phyloP scores from a whole-genome alignment of 257 asterid genomes.

The Thymus mandschuricus region DNA sequence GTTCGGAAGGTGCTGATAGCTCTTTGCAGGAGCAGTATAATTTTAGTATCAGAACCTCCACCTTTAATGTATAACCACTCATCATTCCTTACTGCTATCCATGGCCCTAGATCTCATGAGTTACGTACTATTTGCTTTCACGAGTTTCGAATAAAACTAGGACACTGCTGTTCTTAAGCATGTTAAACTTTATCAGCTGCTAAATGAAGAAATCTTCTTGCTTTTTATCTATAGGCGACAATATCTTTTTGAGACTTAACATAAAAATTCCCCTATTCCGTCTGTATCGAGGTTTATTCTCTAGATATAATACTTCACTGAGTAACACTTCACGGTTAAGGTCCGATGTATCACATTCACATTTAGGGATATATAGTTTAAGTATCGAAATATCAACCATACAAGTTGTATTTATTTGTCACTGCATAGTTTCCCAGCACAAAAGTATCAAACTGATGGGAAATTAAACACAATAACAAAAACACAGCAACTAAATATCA shows the following conservation, averaged over 20 bases:
- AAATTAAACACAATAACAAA: not conserved
- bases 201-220: slow-evolving; percentile 8
- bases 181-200: slow-evolving; percentile 10
- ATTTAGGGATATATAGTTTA: no score
- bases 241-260: no score
- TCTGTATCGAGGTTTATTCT: no score
- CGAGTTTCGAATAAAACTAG: slow-evolving; percentile 8
- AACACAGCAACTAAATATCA: no score
- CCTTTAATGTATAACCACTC: no score
- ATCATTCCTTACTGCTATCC: not conserved
- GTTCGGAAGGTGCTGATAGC: slow-evolving; percentile 99
- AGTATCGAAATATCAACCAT: no score
- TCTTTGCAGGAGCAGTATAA: slow-evolving; percentile 94
- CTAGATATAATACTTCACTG: no score
- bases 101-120: not conserved
- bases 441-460: not conserved
- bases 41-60: no score
- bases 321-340: no score
- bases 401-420: not conserved
- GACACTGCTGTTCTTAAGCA: slow-evolving; percentile 21
- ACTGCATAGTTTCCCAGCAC: not conserved
- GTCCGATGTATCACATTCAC: no score
- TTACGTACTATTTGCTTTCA: not conserved
- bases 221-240: not conserved
- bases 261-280: no score